These are phyloP conservation scores for Lolium multiflorum DNA, from an alignment of 176 grass and related monocot genomes.

Conservation along the genomic window DNA sequence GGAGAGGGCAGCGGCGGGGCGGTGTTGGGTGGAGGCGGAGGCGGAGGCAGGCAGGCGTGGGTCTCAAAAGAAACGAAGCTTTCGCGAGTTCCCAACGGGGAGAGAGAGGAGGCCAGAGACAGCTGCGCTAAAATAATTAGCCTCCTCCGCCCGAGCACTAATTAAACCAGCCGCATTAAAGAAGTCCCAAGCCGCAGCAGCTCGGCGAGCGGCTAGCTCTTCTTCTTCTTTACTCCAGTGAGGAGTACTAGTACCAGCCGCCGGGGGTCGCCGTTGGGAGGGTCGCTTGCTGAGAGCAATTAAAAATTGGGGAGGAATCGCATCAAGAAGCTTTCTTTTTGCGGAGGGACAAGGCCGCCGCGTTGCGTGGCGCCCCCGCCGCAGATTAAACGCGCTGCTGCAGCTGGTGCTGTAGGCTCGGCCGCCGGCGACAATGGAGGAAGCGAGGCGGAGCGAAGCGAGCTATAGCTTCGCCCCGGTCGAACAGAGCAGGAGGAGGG, in stretches of 20 bases:
- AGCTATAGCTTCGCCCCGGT: neutral
- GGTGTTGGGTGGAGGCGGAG: conserved; percentile 17
- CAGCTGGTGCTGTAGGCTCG: neutral
- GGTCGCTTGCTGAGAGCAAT: neutral
- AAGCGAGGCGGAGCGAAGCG: neutral
- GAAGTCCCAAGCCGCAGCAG: neutral
- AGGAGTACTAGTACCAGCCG: too few relatives aligned
- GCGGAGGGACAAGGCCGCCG: neutral
- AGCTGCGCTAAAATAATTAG: conserved; percentile 59
- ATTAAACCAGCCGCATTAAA: conserved; percentile 4
- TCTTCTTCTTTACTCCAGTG: neutral
- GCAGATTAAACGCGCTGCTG: conserved; percentile 24
- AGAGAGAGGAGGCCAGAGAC: conserved; percentile 14
- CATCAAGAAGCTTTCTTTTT: neutral
- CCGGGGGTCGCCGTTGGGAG: neutral
- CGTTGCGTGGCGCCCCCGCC: too few relatives aligned
- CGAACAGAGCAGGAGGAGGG: neutral
- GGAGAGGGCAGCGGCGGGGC: neutral
- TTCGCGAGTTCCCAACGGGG: conserved; percentile 55
- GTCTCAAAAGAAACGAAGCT: conserved; percentile 83
- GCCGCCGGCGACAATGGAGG: conserved; percentile 25
- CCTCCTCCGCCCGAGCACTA: conserved; percentile 15
- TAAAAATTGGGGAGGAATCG: conserved; percentile 40
- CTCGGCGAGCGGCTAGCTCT: neutral
- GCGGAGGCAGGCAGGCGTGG: conserved; percentile 46